Evolutionary conservation across 352 stramenopile genomes (phyloP).

Genomic region (Globisporangium barbulae): DNA sequence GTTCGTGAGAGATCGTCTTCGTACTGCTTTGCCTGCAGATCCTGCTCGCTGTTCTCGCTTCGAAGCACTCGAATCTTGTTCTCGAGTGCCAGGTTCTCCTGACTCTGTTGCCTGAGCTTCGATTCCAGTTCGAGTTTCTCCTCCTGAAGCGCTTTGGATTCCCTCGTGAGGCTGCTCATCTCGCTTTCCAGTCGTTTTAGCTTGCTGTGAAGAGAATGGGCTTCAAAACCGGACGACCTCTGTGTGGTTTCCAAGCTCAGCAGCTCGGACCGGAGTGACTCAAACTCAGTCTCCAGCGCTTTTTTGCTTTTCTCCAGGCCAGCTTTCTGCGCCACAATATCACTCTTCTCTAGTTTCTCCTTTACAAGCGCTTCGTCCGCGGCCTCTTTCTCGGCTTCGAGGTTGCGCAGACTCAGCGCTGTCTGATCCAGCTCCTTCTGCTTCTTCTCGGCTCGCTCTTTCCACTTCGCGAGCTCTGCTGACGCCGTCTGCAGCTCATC

Average conservation of each 20-base stretch:
- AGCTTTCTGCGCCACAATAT: slow-evolving; percentile 15
- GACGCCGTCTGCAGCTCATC: slow-evolving; percentile 19
- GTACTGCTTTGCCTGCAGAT: slow-evolving; percentile 17
- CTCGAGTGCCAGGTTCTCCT: slow-evolving; percentile 27
- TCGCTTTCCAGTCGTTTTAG: slow-evolving; percentile 34
- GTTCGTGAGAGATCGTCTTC: slow-evolving; percentile 25
- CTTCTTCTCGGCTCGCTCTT: slow-evolving; percentile 31
- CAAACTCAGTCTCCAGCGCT: slow-evolving; percentile 24
- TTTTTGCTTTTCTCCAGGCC: slow-evolving; percentile 27
- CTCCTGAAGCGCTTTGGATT: slow-evolving; percentile 23
- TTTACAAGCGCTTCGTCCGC: slow-evolving; percentile 21
- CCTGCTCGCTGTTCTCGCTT: slow-evolving; percentile 29
- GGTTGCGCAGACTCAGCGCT: slow-evolving; percentile 15
- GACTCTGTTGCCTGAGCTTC: slow-evolving; percentile 21
- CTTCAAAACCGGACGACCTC: slow-evolving; percentile 17
- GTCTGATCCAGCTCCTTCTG: slow-evolving; percentile 31
- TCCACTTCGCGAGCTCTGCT: slow-evolving; percentile 29
- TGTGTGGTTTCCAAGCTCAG: slow-evolving; percentile 23
- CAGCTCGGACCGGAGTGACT: slow-evolving; percentile 19
- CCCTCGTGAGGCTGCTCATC: slow-evolving; percentile 17
- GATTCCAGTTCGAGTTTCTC: slow-evolving; percentile 25
- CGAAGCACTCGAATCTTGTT: slow-evolving; percentile 23
- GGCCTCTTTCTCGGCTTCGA: slow-evolving; percentile 31
- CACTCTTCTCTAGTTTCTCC: slow-evolving; percentile 28
- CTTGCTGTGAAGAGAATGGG: slow-evolving; percentile 29